Conservation (phyloP, 352 stramenopile genomes). For the Thalassiosira livingstoniorum region DNA sequence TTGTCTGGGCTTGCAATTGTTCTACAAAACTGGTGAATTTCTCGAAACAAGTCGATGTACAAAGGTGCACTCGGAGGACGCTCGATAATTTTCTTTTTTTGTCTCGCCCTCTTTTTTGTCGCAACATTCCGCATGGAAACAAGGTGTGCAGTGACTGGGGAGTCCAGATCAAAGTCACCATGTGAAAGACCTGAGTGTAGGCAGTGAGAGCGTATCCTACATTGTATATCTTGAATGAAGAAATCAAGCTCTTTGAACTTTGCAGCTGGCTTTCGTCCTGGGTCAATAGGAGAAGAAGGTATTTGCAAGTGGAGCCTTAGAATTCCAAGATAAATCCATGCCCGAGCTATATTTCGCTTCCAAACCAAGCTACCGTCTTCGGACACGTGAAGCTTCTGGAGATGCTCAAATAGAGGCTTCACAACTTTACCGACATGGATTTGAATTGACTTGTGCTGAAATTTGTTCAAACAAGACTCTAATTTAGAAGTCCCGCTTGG, state of each 20-base stretch:
- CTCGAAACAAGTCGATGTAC: constrained; percentile 87
- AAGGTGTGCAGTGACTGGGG: constrained; percentile 36
- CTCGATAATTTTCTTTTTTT: constrained; percentile 85
- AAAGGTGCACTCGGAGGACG: constrained; percentile 82
- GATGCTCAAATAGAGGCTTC: constrained; percentile 57
- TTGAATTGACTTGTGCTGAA: constrained; percentile 37
- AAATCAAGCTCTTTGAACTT: constrained; percentile 93
- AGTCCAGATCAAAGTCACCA: constrained; percentile 70
- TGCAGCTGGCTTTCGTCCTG: constrained; percentile 91
- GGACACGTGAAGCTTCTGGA: constrained; percentile 56
- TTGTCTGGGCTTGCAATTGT: constrained; percentile 64
- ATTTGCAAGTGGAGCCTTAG: constrained; percentile 92
- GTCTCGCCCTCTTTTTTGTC: constrained; percentile 59
- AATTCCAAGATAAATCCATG: constrained; percentile 91
- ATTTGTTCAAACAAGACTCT: constrained; percentile 43
- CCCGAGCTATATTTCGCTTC: constrained; percentile 53
- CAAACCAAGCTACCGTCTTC: constrained; percentile 60
- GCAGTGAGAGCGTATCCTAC: constrained; percentile 65
- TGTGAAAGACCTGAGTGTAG: constrained; percentile 69
- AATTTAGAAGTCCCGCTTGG: constrained; percentile 41
- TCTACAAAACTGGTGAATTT: constrained; percentile 86
- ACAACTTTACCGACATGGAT: constrained; percentile 52
- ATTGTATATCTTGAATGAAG: constrained; percentile 83
- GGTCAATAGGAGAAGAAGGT: constrained; percentile 95
- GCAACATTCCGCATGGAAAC: constrained; percentile 35